Percentiles rank a stretch among this genome's conserved stretches.
These are phyloP conservation scores for Zalaria sp. DNA, from an alignment of 2,329 filamentous ascomycete species.

Conservation along the genomic window DNA sequence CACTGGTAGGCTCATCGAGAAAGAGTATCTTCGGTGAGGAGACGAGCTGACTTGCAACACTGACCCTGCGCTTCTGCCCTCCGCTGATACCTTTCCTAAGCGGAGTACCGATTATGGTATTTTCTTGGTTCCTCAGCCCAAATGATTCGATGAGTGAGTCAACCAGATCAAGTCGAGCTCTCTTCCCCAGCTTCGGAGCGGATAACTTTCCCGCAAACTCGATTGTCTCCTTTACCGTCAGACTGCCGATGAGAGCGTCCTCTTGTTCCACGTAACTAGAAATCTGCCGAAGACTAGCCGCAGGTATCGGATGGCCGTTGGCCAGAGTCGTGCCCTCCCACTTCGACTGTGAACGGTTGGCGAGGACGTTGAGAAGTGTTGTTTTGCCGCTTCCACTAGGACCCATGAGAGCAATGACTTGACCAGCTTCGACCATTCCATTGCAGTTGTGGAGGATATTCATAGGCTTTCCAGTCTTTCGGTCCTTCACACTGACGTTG, in stretches of 20 bases:
- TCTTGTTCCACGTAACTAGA: constrained; percentile 69
- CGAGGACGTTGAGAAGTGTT: constrained; percentile 65
- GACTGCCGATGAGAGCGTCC: constrained; percentile 62
- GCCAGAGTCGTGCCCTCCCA: constrained; percentile 39
- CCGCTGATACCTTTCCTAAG: constrained; percentile 69
- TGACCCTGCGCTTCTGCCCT: constrained; percentile 66
- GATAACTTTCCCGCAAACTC: constrained; percentile 57
- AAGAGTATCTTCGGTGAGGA: constrained; percentile 67
- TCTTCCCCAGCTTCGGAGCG: constrained; percentile 39
- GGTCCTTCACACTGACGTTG: constrained; percentile 55
- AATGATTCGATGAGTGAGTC: constrained; percentile 52
- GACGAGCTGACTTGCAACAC: constrained; percentile 65
- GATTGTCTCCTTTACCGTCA: constrained; percentile 66
- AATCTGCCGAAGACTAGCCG: constrained; percentile 36
- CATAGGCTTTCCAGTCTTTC: constrained; percentile 43
- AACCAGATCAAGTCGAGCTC: constrained; percentile 46
- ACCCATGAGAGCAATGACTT: constrained; percentile 67
- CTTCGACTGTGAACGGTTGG: constrained; percentile 41
- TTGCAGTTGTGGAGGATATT: constrained; percentile 44
- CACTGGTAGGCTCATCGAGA: constrained; percentile 68
- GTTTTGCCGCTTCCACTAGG: constrained; percentile 60
- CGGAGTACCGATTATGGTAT: constrained; percentile 62
- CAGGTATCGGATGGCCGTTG: constrained; percentile 42
- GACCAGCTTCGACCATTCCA: constrained; percentile 33
- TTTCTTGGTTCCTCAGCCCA: constrained; percentile 51